These are phyloP conservation scores for Cercospora sp. DNA, from an alignment of 2,329 filamentous ascomycete genomes.

Conservation along the genomic window DNA sequence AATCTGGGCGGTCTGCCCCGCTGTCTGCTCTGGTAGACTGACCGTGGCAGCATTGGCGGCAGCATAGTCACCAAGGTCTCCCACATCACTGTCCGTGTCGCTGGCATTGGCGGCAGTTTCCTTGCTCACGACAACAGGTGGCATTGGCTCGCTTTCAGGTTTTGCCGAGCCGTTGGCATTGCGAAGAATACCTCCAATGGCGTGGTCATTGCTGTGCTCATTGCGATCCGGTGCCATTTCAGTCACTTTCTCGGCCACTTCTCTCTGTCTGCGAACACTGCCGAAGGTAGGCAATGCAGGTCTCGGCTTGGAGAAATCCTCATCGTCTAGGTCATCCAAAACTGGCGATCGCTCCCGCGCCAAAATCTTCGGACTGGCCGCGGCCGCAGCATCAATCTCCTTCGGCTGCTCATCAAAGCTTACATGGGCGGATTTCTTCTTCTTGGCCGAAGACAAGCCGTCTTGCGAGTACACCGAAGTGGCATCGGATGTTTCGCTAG, in stretches of 20 bases:
- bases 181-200: conserved; percentile 57
- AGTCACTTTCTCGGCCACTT: conserved; percentile 55
- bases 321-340: conserved; percentile 56
- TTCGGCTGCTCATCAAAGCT: conserved; percentile 69
- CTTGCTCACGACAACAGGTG: conserved; percentile 69
- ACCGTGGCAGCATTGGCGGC: conserved; percentile 11
- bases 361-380: conserved; percentile 47
- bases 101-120: conserved; percentile 66
- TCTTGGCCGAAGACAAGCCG: conserved; percentile 41
- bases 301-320: conserved; percentile 70
- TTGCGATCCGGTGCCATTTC: conserved; percentile 46
- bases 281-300: conserved; percentile 74
- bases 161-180: conserved; percentile 50
- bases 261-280: conserved; percentile 57
- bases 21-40: conserved; percentile 19
- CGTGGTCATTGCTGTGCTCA: conserved; percentile 62
- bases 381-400: conserved; percentile 40
- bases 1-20: conserved; percentile 9
- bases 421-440: conserved; percentile 69
- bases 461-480: conserved; percentile 48
- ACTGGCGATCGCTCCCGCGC: conserved; percentile 31
- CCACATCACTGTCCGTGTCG: conserved; percentile 21
- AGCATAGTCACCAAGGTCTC: conserved; percentile 8
- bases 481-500: conserved; percentile 59
- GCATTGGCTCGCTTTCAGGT: conserved; percentile 62